phyloP scores from a whole-genome alignment of 1,139 yeast genomes.

The Eremothecium cymbalariae region DNA sequence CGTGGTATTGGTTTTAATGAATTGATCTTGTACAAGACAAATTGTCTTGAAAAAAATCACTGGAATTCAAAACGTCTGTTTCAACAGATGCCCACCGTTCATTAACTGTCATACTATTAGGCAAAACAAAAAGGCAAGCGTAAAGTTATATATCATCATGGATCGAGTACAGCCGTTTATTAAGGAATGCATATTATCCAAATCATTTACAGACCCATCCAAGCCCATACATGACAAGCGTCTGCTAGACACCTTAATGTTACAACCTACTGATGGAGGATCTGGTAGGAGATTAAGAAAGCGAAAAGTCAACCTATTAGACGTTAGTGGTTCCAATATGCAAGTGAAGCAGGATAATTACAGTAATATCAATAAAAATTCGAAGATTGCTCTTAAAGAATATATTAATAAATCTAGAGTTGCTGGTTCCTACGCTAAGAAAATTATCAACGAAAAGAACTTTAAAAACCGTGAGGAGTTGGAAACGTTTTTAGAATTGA shows the following conservation, averaged over 20 bases:
- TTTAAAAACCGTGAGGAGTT: conserved; percentile 12
- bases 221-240: conserved; percentile 28
- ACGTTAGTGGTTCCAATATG: conserved; percentile 1
- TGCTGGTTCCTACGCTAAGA: conserved; percentile 15
- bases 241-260: conserved; percentile 24
- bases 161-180: conserved; percentile 27
- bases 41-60: too few species aligned
- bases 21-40: too few species aligned
- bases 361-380: conserved; percentile 23
- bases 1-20: neutral
- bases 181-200: conserved; percentile 24
- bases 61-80: too few species aligned
- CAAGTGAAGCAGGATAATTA: conserved; percentile 22
- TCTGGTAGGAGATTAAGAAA: conserved; percentile 18
- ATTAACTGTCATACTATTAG: too few species aligned
- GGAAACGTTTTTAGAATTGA: conserved; percentile 13
- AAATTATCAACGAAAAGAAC: conserved; percentile 17
- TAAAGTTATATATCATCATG: conserved; percentile 17
- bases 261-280: conserved; percentile 32
- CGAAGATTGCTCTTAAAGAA: conserved; percentile 24
- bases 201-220: conserved; percentile 25
- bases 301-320: conserved; percentile 14
- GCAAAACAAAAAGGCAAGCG: too few species aligned
- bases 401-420: conserved; percentile 20
- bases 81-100: too few species aligned